Evolutionary conservation across 768 basidiomycete genomes (phyloP), one percentile per base, ranked within the genome.

Genomic region (Lentinula boryana): DNA sequence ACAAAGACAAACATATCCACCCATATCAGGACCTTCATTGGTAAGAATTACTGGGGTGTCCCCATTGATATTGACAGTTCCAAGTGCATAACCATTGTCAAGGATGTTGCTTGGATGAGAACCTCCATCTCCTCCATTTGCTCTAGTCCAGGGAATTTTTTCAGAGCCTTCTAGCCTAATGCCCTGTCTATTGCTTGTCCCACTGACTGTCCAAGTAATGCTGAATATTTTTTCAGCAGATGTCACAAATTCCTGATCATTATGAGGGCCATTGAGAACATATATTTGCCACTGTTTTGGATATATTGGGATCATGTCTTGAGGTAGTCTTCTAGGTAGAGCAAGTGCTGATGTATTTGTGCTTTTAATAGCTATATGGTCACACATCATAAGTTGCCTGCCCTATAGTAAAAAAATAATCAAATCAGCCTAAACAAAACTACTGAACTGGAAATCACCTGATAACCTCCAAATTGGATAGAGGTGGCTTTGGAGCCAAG

Each of bases 81-180:
- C 85, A 23, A 73, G 67, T 0, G 79, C 79, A 63, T 87, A 86
- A 4, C 79, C 83, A 50, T 84, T 85, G 61, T 86, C 83, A 18
- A 86, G 76, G 38, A 87, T 84, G 63, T 89, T 89, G 43, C 81
- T 82, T 0, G 86, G 86, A 65, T 89, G 88, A 15, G 83, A 81
- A 0, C 87, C 87, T 1, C 87, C 88, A 62, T 87, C 81, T 0
- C 86, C 86, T 12, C 87, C 87, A 46, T 74, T 81, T 5, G 61
- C 60, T 38, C 86, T 74, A 0, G 84, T 79, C 84, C 85, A 89
- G 5, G 69, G 63, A 43, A 88, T 78, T 38, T 74, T 77, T 4
- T 70, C 67, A 2, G 65, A 27, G 4, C 68, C 68, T 46, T 85
- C 78, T 1, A 90, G 74, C 4, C 87, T 80, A 50, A 87, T 81